Conservation (phyloP, 2,329 filamentous ascomycete species). For the Curvularia eragrostidis region DNA sequence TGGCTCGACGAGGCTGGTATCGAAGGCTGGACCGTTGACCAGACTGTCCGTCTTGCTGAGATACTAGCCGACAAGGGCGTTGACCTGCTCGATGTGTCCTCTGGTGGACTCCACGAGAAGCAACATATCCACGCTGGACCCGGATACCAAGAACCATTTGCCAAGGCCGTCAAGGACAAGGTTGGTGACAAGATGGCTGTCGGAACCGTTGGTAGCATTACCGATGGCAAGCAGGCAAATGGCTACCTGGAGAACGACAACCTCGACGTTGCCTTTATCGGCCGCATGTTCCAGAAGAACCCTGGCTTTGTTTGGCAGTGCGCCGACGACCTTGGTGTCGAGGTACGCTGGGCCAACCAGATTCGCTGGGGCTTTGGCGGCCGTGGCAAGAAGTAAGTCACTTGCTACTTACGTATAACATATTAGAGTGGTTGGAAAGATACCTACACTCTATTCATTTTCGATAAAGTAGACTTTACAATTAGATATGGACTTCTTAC, state of each 20-base stretch:
- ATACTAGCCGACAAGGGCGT: constrained; percentile 75
- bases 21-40: constrained; percentile 71
- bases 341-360: constrained; percentile 76
- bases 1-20: constrained; percentile 70
- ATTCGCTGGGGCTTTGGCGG: constrained; percentile 66
- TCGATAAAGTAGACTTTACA: not conserved
- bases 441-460: not conserved
- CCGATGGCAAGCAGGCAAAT: constrained; percentile 69
- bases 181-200: constrained; percentile 76
- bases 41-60: constrained; percentile 69
- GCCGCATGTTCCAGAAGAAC: constrained; percentile 80
- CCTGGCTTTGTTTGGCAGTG: constrained; percentile 77
- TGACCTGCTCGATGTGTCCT: constrained; percentile 83
- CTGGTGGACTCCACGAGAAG: constrained; percentile 70
- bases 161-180: constrained; percentile 72
- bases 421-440: not conserved
- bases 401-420: constrained; percentile 1
- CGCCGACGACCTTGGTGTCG: constrained; percentile 74
- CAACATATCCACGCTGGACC: constrained; percentile 68
- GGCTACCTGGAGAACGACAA: constrained; percentile 41
- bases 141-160: constrained; percentile 77
- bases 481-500: not conserved
- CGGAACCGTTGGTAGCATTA: constrained; percentile 77
- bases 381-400: constrained; percentile 51
- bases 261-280: constrained; percentile 75